Evolutionary conservation across 108 stramenopile genomes (phyloP).

Genomic region (Cyclotella sp.): DNA sequence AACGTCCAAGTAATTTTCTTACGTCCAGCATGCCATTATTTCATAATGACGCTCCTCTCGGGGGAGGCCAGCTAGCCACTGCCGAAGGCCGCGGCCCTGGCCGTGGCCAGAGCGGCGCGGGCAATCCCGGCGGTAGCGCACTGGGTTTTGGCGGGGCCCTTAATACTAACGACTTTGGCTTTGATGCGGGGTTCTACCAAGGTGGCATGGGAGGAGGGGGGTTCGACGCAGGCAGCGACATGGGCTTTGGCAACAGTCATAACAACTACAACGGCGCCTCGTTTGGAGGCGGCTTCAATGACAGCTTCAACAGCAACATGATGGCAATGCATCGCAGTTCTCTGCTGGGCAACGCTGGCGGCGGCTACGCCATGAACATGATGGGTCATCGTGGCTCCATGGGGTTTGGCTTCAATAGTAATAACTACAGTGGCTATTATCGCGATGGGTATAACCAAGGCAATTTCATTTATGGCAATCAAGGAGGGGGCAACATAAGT

Average conservation of each 20-base stretch:
- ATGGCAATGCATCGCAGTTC: neutral
- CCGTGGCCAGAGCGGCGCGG: too few relatives aligned
- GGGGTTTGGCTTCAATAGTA: constrained; percentile 3
- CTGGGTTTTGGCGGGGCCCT: too few relatives aligned
- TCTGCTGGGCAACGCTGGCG: constrained; percentile 5
- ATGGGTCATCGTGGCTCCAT: constrained; percentile 7
- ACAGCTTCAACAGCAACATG: neutral
- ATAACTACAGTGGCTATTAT: neutral
- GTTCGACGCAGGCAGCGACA: too few relatives aligned
- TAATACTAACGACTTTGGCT: too few relatives aligned
- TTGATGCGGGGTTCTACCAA: too few relatives aligned
- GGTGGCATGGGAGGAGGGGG: too few relatives aligned
- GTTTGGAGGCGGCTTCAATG: constrained; percentile 1
- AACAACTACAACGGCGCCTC: neutral
- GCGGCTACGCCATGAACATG: neutral
- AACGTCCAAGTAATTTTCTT: too few relatives aligned
- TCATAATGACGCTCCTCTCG: too few relatives aligned
- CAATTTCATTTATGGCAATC: neutral
- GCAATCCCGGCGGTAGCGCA: too few relatives aligned
- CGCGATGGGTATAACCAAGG: neutral
- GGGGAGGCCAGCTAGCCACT: too few relatives aligned
- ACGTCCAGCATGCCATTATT: too few relatives aligned
- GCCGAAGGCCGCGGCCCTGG: too few relatives aligned
- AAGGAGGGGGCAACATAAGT: neutral
- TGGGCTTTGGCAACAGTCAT: neutral